These are phyloP conservation scores for Pseudogymnoascus sp. DNA, from an alignment of 2,329 filamentous ascomycete genomes.

Conservation along the genomic window DNA sequence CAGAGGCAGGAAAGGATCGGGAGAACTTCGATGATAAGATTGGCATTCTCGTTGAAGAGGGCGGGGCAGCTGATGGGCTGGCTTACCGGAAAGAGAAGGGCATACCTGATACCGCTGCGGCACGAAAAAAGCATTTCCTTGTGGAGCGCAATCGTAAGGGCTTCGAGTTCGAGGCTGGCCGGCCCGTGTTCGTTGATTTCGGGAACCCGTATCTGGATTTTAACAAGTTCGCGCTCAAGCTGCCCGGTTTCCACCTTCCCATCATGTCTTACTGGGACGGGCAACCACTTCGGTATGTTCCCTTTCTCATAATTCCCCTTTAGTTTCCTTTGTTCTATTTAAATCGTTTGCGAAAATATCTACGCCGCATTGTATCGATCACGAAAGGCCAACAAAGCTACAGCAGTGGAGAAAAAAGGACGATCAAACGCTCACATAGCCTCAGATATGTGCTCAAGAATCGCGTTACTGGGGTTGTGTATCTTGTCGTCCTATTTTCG, in stretches of 20 bases:
- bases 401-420: slow-evolving; percentile 24
- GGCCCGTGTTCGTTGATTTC: slow-evolving; percentile 57
- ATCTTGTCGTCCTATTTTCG: slow-evolving; percentile 76
- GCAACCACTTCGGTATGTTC: slow-evolving; percentile 62
- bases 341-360: background rate
- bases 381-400: slow-evolving; percentile 6
- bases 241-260: slow-evolving; percentile 66
- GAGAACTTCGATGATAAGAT: slow-evolving; percentile 38
- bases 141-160: slow-evolving; percentile 40
- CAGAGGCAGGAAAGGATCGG: slow-evolving; percentile 22
- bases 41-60: slow-evolving; percentile 57
- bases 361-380: background rate
- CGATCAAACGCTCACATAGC: slow-evolving; percentile 62
- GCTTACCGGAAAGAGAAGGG: slow-evolving; percentile 39
- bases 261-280: slow-evolving; percentile 78
- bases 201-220: slow-evolving; percentile 93
- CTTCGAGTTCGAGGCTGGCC: slow-evolving; percentile 49
- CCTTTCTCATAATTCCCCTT: slow-evolving; percentile 12
- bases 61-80: slow-evolving; percentile 51
- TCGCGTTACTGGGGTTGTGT: slow-evolving; percentile 61
- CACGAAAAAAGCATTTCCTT: slow-evolving; percentile 54
- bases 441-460: slow-evolving; percentile 92
- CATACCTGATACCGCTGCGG: slow-evolving; percentile 46
- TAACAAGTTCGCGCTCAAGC: slow-evolving; percentile 61
- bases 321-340: background rate